Evolutionary conservation across 306 rosid species (phyloP).

Genomic region (Carpinus fangiana): DNA sequence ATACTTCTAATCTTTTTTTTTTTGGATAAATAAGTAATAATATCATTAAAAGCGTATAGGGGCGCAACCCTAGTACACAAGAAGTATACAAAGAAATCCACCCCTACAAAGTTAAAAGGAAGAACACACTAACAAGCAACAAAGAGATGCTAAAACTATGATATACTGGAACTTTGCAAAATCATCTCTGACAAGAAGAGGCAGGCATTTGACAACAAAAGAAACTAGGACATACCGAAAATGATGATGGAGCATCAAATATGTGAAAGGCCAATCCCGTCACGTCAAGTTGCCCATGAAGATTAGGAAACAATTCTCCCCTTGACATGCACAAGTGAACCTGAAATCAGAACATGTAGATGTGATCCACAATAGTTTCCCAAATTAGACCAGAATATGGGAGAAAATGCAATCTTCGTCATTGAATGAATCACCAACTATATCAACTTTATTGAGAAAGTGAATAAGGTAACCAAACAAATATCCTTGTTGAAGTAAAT

Average conservation of each 20-base stretch:
- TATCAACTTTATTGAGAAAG: neutral
- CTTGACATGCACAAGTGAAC: conserved; percentile 90
- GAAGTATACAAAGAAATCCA: too few species aligned
- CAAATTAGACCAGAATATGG: neutral
- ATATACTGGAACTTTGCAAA: neutral
- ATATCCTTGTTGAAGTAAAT: neutral
- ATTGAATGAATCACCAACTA: neutral
- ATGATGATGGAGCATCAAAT: conserved; percentile 76
- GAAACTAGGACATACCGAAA: conserved; percentile 61
- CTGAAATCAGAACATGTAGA: conserved; percentile 40
- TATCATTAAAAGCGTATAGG: too few species aligned
- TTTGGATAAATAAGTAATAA: too few species aligned
- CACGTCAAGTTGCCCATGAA: conserved; percentile 89
- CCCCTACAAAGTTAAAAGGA: too few species aligned
- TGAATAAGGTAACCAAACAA: neutral
- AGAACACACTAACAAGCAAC: neutral
- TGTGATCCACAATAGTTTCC: neutral
- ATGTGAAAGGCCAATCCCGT: conserved; percentile 77
- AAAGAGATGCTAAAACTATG: neutral
- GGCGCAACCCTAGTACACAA: too few species aligned
- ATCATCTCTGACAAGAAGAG: neutral
- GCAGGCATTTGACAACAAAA: conserved; percentile 21
- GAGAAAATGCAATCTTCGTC: neutral
- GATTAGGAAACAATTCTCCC: conserved; percentile 84
- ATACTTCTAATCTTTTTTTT: too few species aligned